phyloP scores from a whole-genome alignment of 73 alveolate species.

The Symbiodinium natans region DNA sequence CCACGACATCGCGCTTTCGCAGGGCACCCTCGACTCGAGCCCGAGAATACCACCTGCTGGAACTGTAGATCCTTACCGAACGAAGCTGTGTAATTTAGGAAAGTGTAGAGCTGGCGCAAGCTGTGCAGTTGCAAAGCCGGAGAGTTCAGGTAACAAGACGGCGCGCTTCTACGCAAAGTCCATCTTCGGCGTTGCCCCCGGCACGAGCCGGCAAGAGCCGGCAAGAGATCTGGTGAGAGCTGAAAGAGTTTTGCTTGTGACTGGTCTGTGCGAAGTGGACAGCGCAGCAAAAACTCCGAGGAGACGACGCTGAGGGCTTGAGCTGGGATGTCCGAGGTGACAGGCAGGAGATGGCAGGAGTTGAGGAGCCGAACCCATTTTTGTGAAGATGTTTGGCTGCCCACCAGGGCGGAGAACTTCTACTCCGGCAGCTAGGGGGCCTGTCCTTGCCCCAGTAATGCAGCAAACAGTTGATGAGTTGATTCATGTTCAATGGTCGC shows the following conservation, averaged over 20 bases:
- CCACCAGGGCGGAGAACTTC: neutral
- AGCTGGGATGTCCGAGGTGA: constrained; percentile 88
- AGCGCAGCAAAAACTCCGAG: neutral
- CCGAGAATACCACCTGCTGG: neutral
- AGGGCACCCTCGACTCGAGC: too few species aligned
- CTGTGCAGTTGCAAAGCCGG: too few species aligned
- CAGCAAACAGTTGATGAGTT: too few species aligned
- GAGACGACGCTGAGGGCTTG: constrained; percentile 59
- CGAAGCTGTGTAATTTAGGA: too few species aligned
- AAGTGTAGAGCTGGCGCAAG: too few species aligned
- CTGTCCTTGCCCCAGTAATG: too few species aligned
- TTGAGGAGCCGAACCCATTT: neutral
- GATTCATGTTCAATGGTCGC: too few species aligned
- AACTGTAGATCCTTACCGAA: too few species aligned
- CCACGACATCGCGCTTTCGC: too few species aligned
- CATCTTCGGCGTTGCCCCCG: constrained; percentile 21
- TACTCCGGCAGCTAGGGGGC: neutral
- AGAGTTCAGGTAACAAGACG: constrained; percentile 61
- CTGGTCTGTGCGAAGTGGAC: too few species aligned
- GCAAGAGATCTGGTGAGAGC: neutral
- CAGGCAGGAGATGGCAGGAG: neutral
- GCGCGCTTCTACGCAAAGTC: constrained; percentile 90
- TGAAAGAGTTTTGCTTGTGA: too few species aligned
- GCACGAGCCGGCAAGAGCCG: neutral
- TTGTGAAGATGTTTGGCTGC: neutral